Evolutionary conservation across 2,329 filamentous ascomycete species (phyloP).

Genomic region (Dichotomopilus funicola): DNA sequence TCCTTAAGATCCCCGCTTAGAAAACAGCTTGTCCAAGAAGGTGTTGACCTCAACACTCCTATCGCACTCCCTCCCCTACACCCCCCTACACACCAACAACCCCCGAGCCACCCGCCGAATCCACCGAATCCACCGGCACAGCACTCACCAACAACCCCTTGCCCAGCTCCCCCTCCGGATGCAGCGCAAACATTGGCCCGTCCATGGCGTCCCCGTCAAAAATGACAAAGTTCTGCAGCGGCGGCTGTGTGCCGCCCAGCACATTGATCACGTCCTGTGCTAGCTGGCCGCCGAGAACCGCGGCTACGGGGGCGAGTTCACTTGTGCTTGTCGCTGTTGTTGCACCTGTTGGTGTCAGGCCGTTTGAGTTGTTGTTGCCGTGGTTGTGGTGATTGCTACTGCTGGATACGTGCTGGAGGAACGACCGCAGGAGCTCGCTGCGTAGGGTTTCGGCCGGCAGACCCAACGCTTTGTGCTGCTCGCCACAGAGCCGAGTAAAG

Average conservation of each 20-base stretch:
- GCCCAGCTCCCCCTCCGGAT: slow-evolving; percentile 58
- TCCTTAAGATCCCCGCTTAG: background rate
- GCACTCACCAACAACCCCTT: slow-evolving; percentile 11
- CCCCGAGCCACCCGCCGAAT: no score
- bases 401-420: slow-evolving; percentile 66
- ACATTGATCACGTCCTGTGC: slow-evolving; percentile 98
- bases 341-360: background rate
- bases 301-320: slow-evolving; percentile 80
- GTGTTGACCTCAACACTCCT: background rate
- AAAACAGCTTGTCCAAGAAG: background rate
- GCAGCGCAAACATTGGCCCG: slow-evolving; percentile 73
- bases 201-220: slow-evolving; percentile 81
- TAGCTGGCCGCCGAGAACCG: slow-evolving; percentile 82
- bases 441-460: slow-evolving; percentile 61
- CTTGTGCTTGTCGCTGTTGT: slow-evolving; percentile 29
- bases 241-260: slow-evolving; percentile 82
- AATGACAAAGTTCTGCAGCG: slow-evolving; percentile 88
- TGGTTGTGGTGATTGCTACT: background rate
- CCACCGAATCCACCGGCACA: background rate
- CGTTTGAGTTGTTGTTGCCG: no score
- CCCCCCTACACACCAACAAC: background rate
- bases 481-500: slow-evolving; percentile 72
- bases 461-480: slow-evolving; percentile 69
- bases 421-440: slow-evolving; percentile 70
- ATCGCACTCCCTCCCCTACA: background rate